A percentile compares a stretch with the other conserved stretches of the same genome.
Conservation (phyloP, 208 protist genomes). For the Herpetomonas tarakana region DNA sequence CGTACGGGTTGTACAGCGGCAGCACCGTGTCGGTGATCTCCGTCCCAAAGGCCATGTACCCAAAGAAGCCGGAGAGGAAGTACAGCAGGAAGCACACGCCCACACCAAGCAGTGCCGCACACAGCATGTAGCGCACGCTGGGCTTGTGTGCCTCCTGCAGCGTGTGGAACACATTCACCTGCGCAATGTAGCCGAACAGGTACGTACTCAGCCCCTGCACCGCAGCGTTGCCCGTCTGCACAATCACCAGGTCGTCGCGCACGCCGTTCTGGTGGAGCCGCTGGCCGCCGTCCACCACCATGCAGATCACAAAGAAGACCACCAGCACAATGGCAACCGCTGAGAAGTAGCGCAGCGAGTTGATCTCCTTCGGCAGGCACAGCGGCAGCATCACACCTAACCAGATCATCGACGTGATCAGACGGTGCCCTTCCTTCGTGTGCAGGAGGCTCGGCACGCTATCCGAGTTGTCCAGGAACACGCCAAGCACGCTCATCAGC, state of each 20-base stretch:
- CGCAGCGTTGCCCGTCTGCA: slow-evolving; percentile 34
- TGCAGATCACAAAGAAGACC: slow-evolving; percentile 55
- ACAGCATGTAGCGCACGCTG: slow-evolving; percentile 31
- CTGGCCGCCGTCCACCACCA: slow-evolving; percentile 44
- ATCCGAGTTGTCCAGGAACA: slow-evolving; percentile 21
- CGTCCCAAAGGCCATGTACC: slow-evolving; percentile 58
- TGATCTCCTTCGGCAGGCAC: slow-evolving; percentile 55
- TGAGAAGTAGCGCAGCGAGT: slow-evolving; percentile 70
- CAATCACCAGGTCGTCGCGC: slow-evolving; percentile 25
- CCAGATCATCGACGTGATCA: slow-evolving; percentile 52
- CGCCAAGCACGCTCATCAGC: slow-evolving; percentile 41
- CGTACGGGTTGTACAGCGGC: slow-evolving; percentile 45
- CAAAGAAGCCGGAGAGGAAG: slow-evolving; percentile 49
- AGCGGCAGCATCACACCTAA: slow-evolving; percentile 56
- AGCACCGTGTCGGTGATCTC: slow-evolving; percentile 34
- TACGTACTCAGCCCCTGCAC: slow-evolving; percentile 45
- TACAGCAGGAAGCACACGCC: slow-evolving; percentile 43
- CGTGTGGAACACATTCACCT: slow-evolving; percentile 48
- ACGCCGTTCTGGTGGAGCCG: slow-evolving; percentile 25
- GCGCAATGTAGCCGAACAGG: slow-evolving; percentile 37
- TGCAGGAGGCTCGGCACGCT: slow-evolving; percentile 31
- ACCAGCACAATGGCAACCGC: slow-evolving; percentile 49
- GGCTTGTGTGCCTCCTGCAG: slow-evolving; percentile 51
- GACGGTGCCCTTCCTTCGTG: slow-evolving; percentile 26
- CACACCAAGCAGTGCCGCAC: slow-evolving; percentile 33